Percentiles rank a stretch among this genome's conserved stretches.
phyloP scores from a whole-genome alignment of 768 basidiomycete genomes.

The Xanthoconium purpureum region DNA sequence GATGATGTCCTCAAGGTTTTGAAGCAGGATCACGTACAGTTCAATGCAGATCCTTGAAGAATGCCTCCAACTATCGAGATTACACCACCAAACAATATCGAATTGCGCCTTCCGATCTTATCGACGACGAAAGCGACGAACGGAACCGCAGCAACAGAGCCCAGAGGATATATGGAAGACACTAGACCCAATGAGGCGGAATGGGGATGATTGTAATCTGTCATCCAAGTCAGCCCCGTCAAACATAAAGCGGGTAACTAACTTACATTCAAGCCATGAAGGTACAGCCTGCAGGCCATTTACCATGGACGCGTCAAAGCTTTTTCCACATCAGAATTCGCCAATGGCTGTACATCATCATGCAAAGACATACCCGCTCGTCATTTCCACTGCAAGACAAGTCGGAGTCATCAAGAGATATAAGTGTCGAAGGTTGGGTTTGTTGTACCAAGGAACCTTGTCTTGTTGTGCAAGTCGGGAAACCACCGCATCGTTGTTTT shows the following conservation, averaged over 20 bases:
- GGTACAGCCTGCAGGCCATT: constrained; percentile 60
- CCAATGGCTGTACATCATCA: background rate
- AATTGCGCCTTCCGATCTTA: constrained; percentile 6
- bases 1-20: background rate
- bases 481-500: too few species aligned
- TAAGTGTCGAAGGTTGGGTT: too few species aligned
- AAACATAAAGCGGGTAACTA: constrained; percentile 40
- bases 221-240: background rate
- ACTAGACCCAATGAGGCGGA: too few species aligned
- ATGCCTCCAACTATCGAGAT: background rate
- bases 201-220: too few species aligned
- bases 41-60: background rate
- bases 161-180: constrained; percentile 52
- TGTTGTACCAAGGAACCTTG: constrained; percentile 19
- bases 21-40: background rate
- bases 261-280: constrained; percentile 36
- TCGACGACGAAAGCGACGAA: background rate
- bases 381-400: too few species aligned
- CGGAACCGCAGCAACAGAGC: constrained; percentile 31
- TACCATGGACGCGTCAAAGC: constrained; percentile 51
- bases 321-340: background rate
- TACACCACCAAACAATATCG: constrained; percentile 12
- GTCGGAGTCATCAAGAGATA: too few species aligned
- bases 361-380: constrained; percentile 5
- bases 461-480: constrained; percentile 35